Conservation (phyloP, 495 filamentous ascomycete genomes). For the Friedmanniomyces simplex region DNA sequence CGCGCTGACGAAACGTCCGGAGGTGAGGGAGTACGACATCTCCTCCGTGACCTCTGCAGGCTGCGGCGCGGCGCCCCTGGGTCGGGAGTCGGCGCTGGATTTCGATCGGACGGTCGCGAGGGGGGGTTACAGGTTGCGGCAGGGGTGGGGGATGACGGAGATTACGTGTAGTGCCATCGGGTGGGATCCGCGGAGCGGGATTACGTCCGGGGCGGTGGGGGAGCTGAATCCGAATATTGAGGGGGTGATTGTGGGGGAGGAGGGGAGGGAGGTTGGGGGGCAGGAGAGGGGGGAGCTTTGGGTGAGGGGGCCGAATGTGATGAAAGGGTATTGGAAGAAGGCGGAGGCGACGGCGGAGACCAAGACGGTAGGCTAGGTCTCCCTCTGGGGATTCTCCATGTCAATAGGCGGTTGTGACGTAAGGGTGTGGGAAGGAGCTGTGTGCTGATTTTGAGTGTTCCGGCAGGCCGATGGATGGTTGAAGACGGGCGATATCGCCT, state of each 20-base stretch:
- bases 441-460: background rate
- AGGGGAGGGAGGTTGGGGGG: conserved; percentile 24
- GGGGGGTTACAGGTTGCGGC: conserved; percentile 48
- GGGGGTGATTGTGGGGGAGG: conserved; percentile 46
- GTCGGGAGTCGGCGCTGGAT: conserved; percentile 50
- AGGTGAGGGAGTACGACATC: conserved; percentile 56
- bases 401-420: too few species aligned
- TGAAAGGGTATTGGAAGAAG: conserved; percentile 35
- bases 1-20: conserved; percentile 59
- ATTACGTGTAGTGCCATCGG: conserved; percentile 53
- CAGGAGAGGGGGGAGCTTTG: conserved; percentile 30
- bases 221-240: conserved; percentile 60
- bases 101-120: conserved; percentile 48
- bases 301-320: conserved; percentile 31
- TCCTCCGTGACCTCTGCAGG: conserved; percentile 48
- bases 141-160: conserved; percentile 61
- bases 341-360: conserved; percentile 31
- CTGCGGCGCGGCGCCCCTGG: conserved; percentile 41
- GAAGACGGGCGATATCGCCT: conserved; percentile 33
- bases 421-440: background rate
- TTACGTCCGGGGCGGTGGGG: conserved; percentile 42
- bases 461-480: conserved; percentile 29
- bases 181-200: conserved; percentile 42
- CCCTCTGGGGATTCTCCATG: too few species aligned
- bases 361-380: conserved; percentile 12